A percentile compares a stretch with the other conserved stretches of the same genome.
These are phyloP conservation scores for Trichocomaceae sp. DNA, from an alignment of 2,329 filamentous ascomycete genomes.

Conservation along the genomic window DNA sequence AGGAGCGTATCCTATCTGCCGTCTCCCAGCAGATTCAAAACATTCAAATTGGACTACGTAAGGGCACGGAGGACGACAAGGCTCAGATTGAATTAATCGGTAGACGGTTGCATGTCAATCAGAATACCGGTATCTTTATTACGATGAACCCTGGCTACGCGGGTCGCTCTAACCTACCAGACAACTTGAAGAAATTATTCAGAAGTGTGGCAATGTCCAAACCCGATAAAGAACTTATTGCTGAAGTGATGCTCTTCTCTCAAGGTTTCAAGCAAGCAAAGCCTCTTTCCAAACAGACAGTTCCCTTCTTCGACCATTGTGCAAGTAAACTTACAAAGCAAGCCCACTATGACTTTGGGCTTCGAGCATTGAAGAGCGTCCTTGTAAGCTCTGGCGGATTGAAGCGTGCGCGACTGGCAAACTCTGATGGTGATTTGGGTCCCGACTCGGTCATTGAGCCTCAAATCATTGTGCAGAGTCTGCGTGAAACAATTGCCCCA, in stretches of 20 bases:
- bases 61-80: constrained; percentile 71
- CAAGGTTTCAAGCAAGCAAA: constrained; percentile 98
- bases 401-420: constrained; percentile 72
- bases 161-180: constrained; percentile 91
- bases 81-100: constrained; percentile 91
- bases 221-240: constrained; percentile 98
- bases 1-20: constrained; percentile 93
- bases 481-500: constrained; percentile 95
- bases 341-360: constrained; percentile 96
- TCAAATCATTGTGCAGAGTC: constrained; percentile 96
- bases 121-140: constrained; percentile 97
- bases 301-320: constrained; percentile 97
- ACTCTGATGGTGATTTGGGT: constrained; percentile 50
- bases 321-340: constrained; percentile 78
- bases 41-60: constrained; percentile 91
- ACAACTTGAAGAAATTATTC: constrained; percentile 99
- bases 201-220: constrained; percentile 99
- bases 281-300: constrained; percentile 84
- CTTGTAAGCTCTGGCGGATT: constrained; percentile 94
- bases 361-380: constrained; percentile 96
- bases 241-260: constrained; percentile 99
- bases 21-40: constrained; percentile 99
- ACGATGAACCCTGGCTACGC: constrained; percentile 99
- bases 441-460: constrained; percentile 76
- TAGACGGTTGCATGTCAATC: constrained; percentile 79